Base-by-base conservation (phyloP, 2,329 filamentous ascomycete genomes). In the Fusarium pseudograminearum region DNA sequence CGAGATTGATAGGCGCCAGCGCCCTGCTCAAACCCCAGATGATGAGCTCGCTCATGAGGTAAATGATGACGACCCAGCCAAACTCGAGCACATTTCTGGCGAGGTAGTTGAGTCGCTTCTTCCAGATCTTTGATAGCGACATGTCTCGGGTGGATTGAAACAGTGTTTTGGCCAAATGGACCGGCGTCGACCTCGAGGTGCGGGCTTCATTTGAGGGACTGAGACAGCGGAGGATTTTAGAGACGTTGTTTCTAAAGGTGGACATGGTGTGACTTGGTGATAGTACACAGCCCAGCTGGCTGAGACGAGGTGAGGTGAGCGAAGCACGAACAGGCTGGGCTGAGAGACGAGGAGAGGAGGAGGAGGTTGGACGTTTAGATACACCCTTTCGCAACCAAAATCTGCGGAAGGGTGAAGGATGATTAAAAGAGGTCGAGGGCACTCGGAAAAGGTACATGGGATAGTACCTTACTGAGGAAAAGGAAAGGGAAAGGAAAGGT, bases 1-100 rank as follows among this genome's bases (percentile, higher is more conserved):
- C 76, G n/a, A 82, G 62, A 4, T 74, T 57, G 4, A 71, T 74
- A 1, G 69, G 66, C 12, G 77, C 69, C 18, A 85, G 72, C 1
- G 73, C 72, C 12, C 76, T 67, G 33, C 82, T 81, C 12, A 86
- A 73, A 4, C 77, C 80, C 73, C 82, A 85, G 22, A 85, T 83
- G 33, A 83, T 67, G n/a, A 85, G 65, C 69, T 86, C 81, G 59
- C 82, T 81, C 18, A 74, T 26, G 4, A 84, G 65, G 41, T 80
- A 83, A 10, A 85, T 76, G 9, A 79, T 30, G 3, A 77, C 67
- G 12, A 83, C 77, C 16, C 77, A 70, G 9, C 79, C 16, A 24
- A 83, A 72, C 26, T 69, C 60, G 12, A 72, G 24, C 8, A 67
- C 26, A n/a, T 36, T 55, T 31, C 28, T 24, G 18, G 46, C 28